Base-by-base conservation (phyloP, 164 flowering plant species). In the Houttuynia cordata region DNA sequence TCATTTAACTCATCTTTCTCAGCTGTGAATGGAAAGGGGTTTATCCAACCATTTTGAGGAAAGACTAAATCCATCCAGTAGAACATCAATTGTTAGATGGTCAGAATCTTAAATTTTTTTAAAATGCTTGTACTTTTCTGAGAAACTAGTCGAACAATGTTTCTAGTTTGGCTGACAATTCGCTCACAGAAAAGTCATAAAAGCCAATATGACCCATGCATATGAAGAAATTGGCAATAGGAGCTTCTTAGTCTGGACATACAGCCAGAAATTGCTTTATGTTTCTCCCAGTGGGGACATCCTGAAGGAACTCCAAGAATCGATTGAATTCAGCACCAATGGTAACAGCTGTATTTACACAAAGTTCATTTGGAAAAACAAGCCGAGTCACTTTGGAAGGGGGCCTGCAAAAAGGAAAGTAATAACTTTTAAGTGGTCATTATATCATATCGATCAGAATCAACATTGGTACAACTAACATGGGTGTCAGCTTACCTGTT, bases 201-300 rank as follows among this genome's bases (percentile, higher is more conserved):
- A 45, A 45, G 2, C 12, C 2, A 45, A 8, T 3, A 17, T 30
- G 49, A 10, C 17, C 8, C 17, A 45, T 45, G 17, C 49, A 12
- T 17, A 8, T 8, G 49, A 8, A 45, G 37, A 30, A 30, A 2
- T 45, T 2, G 17, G 12, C 49, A 8, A 8, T 10, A 45, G 13
- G 49, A 45, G 17, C 49, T 45, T 8, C 17, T 12, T 12, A 45
- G 12, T 22, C 6, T 40, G 62, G 51, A 68, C 75, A 45, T 79
- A 94, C 99, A 73, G 70, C 42, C 47, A 88, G 68, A 71, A 94
- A 85, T 60, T 87, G 90, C 79, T 88, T 91, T 68, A 91, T 58
- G 63, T 81, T 83, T 73, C 93, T 85, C 56, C 79, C 79, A 69
- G 78, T 71, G 24, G 97, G 70, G 68, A 88, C 76, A 80, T 85